These are phyloP conservation scores for Jatropha podagrica DNA, from an alignment of 441 rosid genomes.

Conservation along the genomic window DNA sequence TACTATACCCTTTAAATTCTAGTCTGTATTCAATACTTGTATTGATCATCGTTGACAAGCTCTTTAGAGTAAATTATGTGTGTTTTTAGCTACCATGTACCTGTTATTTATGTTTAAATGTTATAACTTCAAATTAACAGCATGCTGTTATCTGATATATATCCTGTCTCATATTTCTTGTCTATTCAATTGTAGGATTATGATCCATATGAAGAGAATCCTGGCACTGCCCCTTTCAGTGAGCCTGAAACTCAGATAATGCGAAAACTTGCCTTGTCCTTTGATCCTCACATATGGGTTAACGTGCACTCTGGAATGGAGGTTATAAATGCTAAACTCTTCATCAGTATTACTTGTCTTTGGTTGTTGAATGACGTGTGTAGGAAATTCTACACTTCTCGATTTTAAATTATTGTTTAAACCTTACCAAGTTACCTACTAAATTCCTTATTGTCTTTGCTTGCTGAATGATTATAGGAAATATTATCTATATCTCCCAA, in stretches of 20 bases:
- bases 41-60: neutral
- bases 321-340: constrained; percentile 41
- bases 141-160: constrained; percentile 6
- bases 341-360: neutral
- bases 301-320: constrained; percentile 99
- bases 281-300: constrained; percentile 94
- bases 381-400: neutral
- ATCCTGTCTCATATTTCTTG: constrained; percentile 21
- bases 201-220: constrained; percentile 99
- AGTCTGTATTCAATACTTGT: constrained; percentile 10
- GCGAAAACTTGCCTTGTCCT: constrained; percentile 89
- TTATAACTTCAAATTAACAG: constrained; percentile 3
- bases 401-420: neutral
- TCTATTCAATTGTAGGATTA: constrained; percentile 58
- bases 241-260: constrained; percentile 96
- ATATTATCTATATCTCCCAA: too few relatives aligned
- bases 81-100: neutral
- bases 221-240: constrained; percentile 89
- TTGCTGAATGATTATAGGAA: too few relatives aligned
- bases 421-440: too few relatives aligned
- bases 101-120: neutral
- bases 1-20: neutral
- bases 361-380: neutral
- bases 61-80: too few relatives aligned
- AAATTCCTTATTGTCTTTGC: too few relatives aligned